Percentiles rank a stretch among this genome's conserved stretches.
Evolutionary conservation across 163 green algal genomes (phyloP).

Genomic region (Trebouxia gelatinosa): DNA sequence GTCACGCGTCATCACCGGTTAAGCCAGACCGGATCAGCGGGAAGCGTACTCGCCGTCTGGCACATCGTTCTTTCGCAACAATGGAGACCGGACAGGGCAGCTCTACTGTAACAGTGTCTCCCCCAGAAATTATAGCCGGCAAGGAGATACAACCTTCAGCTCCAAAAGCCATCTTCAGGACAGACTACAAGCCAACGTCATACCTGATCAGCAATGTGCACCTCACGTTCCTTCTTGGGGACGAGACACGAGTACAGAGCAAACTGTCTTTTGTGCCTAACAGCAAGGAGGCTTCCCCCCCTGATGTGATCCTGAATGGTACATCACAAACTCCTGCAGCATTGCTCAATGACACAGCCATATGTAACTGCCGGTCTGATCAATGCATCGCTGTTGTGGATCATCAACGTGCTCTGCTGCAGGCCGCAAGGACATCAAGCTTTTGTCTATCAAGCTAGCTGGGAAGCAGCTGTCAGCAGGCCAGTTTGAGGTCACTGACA

Average conservation of each 20-base stretch:
- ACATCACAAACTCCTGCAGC: background rate
- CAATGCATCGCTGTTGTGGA: too few relatives aligned
- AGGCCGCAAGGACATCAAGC: constrained; percentile 74
- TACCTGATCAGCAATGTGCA: constrained; percentile 75
- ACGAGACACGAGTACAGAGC: constrained; percentile 63
- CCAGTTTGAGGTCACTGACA: constrained; percentile 41
- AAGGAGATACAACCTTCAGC: constrained; percentile 29
- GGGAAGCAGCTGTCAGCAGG: constrained; percentile 44
- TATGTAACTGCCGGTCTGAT: background rate
- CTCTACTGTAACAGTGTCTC: background rate
- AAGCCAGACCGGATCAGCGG: too few relatives aligned
- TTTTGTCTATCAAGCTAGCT: constrained; percentile 76
- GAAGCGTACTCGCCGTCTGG: background rate
- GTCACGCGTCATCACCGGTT: too few relatives aligned
- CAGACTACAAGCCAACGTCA: constrained; percentile 77
- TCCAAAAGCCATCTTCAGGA: constrained; percentile 26
- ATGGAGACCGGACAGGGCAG: constrained; percentile 21
- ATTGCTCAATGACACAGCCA: background rate
- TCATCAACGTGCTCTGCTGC: constrained; percentile 6
- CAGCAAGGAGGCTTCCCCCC: constrained; percentile 27
- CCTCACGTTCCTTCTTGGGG: constrained; percentile 84
- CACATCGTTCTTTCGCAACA: background rate
- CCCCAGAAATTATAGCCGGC: constrained; percentile 10
- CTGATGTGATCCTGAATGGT: background rate
- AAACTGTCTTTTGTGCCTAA: constrained; percentile 61